Conservation (phyloP, 108 stramenopile species). For the Cyclotella choctawhatcheeana region DNA sequence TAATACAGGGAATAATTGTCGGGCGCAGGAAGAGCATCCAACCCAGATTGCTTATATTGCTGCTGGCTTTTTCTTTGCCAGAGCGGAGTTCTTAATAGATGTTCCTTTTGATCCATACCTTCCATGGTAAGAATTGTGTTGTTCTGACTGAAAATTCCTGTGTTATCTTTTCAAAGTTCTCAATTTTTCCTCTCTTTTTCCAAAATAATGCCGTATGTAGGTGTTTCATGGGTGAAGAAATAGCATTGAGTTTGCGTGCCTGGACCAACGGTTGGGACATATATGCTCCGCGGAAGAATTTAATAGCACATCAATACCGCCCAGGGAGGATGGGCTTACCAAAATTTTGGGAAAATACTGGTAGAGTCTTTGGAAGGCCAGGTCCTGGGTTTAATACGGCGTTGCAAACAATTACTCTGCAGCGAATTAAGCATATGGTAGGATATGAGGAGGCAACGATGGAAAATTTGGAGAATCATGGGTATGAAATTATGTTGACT, state of each 20-base stretch:
- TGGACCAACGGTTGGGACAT: constrained; percentile 96
- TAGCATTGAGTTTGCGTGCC: constrained; percentile 79
- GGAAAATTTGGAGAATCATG: constrained; percentile 53
- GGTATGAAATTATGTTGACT: constrained; percentile 54
- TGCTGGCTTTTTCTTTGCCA: constrained; percentile 95
- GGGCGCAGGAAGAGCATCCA: constrained; percentile 23
- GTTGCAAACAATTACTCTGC: constrained; percentile 52
- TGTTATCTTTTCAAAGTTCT: too few relatives aligned
- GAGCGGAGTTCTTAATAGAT: constrained; percentile 75
- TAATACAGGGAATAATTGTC: constrained; percentile 52
- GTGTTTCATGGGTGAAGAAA: constrained; percentile 99
- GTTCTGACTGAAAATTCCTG: too few relatives aligned
- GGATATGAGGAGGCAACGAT: constrained; percentile 65
- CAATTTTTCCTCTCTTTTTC: too few relatives aligned
- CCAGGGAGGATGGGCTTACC: constrained; percentile 84
- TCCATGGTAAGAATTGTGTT: too few relatives aligned
- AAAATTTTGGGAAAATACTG: constrained; percentile 96
- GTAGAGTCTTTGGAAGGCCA: constrained; percentile 69
- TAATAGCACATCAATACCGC: constrained; percentile 93
- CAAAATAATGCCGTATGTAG: too few relatives aligned
- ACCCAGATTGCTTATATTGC: constrained; percentile 73
- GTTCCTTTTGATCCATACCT: constrained; percentile 94
- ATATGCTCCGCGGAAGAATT: constrained; percentile 89
- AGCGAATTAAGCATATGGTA: constrained; percentile 74
- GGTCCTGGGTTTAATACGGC: constrained; percentile 57